Base-by-base conservation (phyloP, 345 rosid genomes). In the Citrus maxima region DNA sequence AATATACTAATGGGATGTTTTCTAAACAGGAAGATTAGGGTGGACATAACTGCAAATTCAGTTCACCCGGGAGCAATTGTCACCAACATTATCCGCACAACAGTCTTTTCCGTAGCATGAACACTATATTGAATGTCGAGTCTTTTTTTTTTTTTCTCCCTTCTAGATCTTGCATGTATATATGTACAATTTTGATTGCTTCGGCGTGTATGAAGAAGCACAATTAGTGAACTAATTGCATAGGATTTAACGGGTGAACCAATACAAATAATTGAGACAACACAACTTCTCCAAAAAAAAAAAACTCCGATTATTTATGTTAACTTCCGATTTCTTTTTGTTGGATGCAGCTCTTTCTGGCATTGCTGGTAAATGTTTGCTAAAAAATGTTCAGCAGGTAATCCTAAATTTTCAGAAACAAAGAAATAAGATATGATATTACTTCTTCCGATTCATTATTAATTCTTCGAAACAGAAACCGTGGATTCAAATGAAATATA, bases 351-450 rank as follows among this genome's bases (percentile, higher is more conserved):
- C 81, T 42, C 66, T 90, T 65, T 73, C 86, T 59, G 74, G 67
- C 32, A 55, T 73, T 9, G 30, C 90, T 32, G 92, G 92, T 19
- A 88, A 80, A 81, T 84, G 69, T 77, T 51, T 87, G 66, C 79
- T 91, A 2, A 94, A 91, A 83, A 88, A 73, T 82, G 79, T 91
- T 75, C 93, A 84, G 67, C 98, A 92, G 98, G 97, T 92, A 72
- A 6, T 28, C 4, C 14, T 10, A 34, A 61, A 8, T 34, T 66
- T 46, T 8, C 10, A 24, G 59, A 42, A 42, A 42, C 49, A 42
- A 10, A 42, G 49, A 10, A 42, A 42, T 42, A 42, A 42, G 49
- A 42, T 42, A 10, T 42, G 49, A 42, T 1, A 10, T 42, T 42
- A 8, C 18, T 42, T 21, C 14, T 18, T 58, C 16, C 2, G 42